Evolutionary conservation across 495 filamentous ascomycete genomes (phyloP), one percentile per base, ranked within the genome.

Genomic region (Penicillium taxi): DNA sequence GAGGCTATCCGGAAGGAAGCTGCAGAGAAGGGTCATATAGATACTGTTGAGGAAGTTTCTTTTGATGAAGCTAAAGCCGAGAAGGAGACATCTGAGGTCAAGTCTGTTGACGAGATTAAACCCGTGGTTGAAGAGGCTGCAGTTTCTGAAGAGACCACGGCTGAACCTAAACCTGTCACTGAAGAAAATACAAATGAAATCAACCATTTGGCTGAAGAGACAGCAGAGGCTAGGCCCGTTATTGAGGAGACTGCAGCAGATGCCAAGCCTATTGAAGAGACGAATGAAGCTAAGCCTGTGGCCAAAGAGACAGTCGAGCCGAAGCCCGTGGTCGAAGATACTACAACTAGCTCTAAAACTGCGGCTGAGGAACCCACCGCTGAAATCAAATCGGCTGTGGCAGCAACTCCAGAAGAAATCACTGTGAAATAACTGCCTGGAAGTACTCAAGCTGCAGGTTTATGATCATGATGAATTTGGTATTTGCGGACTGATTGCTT

Each of bases 11-110:
- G 53, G 11, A 41, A 55, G 30, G 59, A 64, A 34, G 55, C 45
- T 23, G 54, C 45, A 11, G 29, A 37, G 32, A 46, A 49, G 27
- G 22, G 31, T 2, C 21, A 37, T 6, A 30, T 56, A 14, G 49
- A 54, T 30, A 44, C 53, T 13, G 52, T 61, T 36, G 51, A 62
- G 23, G 56, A 64, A 44, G 51, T 45, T 9, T 44, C 57, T n/a
- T 28, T 38, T 38, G 49, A 39, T 29, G 59, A 53, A 27, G 43
- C 47, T 27, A n/a, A 9, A 7, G 14, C n/a, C 25, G n/a, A 29
- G 26, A n/a, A 28, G 11, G 26, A 28, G 26, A 13, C 11, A n/a
- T n/a, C 24, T 22, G 15, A 8, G 24, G 26, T 11, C 5, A n/a
- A 37, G 5, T 9, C 11, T 18, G 19, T n/a, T n/a, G n/a, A n/a